Percentiles rank a stretch among this genome's conserved stretches.
Evolutionary conservation across 208 protist species (phyloP).

Genomic region (Leishmania guyanensis): DNA sequence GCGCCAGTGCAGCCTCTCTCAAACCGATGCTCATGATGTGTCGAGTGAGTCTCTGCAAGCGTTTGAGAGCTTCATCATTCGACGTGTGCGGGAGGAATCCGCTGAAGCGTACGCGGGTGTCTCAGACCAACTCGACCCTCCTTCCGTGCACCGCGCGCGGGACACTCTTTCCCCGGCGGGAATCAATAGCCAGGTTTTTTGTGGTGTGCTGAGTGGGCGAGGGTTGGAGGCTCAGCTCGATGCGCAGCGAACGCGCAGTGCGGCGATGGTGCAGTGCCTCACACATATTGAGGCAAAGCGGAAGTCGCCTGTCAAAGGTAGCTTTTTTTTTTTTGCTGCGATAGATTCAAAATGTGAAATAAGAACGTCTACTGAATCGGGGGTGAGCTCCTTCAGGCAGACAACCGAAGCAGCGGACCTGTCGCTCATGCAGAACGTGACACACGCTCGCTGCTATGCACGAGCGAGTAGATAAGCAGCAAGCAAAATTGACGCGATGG

Average conservation of each 20-base stretch:
- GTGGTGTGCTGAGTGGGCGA: neutral
- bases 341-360: constrained; percentile 8
- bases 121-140: neutral
- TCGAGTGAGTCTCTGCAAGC: constrained; percentile 23
- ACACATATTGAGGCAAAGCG: constrained; percentile 34
- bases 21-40: neutral
- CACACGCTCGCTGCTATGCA: constrained; percentile 32
- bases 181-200: neutral
- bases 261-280: constrained; percentile 31
- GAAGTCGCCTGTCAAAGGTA: constrained; percentile 4
- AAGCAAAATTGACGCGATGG: constrained; percentile 25
- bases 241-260: constrained; percentile 24
- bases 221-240: constrained; percentile 18
- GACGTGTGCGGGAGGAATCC: constrained; percentile 31
- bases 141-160: neutral
- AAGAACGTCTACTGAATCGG: neutral
- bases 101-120: constrained; percentile 2
- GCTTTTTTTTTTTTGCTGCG: neutral
- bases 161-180: neutral
- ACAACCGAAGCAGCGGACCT: neutral
- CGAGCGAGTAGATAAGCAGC: constrained; percentile 37
- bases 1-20: neutral
- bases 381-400: neutral
- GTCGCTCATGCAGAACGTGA: constrained; percentile 29
- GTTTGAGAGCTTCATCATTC: constrained; percentile 53